Evolutionary conservation across 2,329 filamentous ascomycete genomes (phyloP).

Genomic region (Fusarium nygamai): DNA sequence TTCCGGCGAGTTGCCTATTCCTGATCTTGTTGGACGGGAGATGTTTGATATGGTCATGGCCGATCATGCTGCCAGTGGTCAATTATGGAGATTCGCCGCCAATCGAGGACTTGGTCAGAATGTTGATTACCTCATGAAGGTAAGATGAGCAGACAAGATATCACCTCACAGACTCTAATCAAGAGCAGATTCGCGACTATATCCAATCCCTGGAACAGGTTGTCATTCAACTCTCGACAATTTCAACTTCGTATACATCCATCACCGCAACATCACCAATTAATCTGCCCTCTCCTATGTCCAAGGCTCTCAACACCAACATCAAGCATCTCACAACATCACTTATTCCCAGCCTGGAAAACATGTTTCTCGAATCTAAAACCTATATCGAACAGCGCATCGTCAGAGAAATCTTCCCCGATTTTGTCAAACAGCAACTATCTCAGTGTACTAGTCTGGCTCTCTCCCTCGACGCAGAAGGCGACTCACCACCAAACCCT

Average conservation of each 20-base stretch:
- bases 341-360: conserved; percentile 58
- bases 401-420: conserved; percentile 58
- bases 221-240: conserved; percentile 49
- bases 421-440: conserved; percentile 63
- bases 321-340: conserved; percentile 57
- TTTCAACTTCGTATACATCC: conserved; percentile 57
- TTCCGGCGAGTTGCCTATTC: conserved; percentile 45
- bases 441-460: conserved; percentile 57
- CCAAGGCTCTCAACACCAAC: conserved; percentile 55
- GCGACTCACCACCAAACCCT: conserved; percentile 42
- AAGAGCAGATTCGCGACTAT: conserved; percentile 55
- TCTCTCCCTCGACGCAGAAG: conserved; percentile 51
- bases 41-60: conserved; percentile 62
- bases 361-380: conserved; percentile 55
- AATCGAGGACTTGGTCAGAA: conserved; percentile 58
- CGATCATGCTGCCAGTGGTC: conserved; percentile 57
- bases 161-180: not conserved
- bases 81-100: conserved; percentile 61
- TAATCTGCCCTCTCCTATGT: conserved; percentile 53
- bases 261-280: conserved; percentile 55
- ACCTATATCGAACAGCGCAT: conserved; percentile 57
- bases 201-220: conserved; percentile 56
- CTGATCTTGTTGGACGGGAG: conserved; percentile 61
- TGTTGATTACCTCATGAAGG: conserved; percentile 62
- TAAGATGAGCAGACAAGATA: conserved; percentile 37